A percentile compares a stretch with the other conserved stretches of the same genome.
phyloP scores from a whole-genome alignment of 306 rosid species.

The Trichosanthes cucumerina region DNA sequence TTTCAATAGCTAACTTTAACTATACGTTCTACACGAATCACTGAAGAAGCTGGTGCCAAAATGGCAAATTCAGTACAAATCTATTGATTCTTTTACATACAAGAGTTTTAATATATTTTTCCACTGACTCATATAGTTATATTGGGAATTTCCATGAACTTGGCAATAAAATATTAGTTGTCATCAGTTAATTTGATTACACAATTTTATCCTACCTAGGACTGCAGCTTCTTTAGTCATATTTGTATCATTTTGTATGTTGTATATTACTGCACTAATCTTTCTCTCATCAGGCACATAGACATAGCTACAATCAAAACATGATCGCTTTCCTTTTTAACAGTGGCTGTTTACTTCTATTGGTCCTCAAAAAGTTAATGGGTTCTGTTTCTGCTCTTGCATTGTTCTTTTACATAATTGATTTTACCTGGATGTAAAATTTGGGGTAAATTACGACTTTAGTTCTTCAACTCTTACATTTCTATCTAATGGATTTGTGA shows the following conservation, averaged over 20 bases:
- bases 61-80: neutral
- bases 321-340: neutral
- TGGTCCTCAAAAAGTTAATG: neutral
- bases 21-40: neutral
- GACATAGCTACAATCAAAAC: neutral
- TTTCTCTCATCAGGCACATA: neutral
- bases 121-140: neutral
- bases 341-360: neutral
- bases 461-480: no score
- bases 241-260: neutral
- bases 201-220: no score
- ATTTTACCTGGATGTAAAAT: neutral
- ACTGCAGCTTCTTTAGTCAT: neutral
- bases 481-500: no score
- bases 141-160: neutral
- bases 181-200: neutral
- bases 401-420: neutral
- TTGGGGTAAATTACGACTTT: no score
- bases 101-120: neutral
- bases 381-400: neutral
- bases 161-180: neutral
- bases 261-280: neutral
- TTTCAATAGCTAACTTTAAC: conserved; percentile 42
- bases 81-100: neutral
- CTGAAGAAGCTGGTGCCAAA: neutral